Conservation (phyloP, 1,284 basidiomycete species). For the Blastosporella zonata region DNA sequence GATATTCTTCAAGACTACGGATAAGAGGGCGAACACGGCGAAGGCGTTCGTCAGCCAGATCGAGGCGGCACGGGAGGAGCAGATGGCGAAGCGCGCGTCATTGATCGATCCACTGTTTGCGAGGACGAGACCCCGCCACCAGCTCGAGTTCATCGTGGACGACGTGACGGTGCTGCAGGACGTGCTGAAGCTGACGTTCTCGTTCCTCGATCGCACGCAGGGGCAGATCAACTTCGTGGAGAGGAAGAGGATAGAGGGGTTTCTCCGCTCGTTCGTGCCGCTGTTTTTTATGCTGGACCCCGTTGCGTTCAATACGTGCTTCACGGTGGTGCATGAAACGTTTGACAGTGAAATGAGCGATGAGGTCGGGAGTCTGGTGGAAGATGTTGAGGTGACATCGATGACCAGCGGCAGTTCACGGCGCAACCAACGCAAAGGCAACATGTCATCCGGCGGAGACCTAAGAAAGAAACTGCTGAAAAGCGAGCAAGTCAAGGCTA, state of each 20-base stretch:
- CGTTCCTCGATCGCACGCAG: constrained; percentile 88
- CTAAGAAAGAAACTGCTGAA: constrained; percentile 73
- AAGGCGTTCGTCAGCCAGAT: constrained; percentile 90
- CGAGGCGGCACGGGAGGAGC: constrained; percentile 85
- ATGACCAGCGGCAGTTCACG: constrained; percentile 29
- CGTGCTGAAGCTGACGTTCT: constrained; percentile 83
- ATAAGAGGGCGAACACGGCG: constrained; percentile 87
- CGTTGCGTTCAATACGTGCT: constrained; percentile 67
- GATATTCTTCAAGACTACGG: constrained; percentile 85
- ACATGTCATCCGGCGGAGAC: constrained; percentile 50
- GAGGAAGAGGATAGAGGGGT: constrained; percentile 79
- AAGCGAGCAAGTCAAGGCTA: constrained; percentile 74
- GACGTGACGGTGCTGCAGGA: constrained; percentile 84
- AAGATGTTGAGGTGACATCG: constrained; percentile 50
- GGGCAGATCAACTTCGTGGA: constrained; percentile 72
- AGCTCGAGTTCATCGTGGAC: constrained; percentile 78
- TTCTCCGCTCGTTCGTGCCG: constrained; percentile 78
- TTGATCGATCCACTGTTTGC: constrained; percentile 76
- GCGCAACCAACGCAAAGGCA: constrained; percentile 36
- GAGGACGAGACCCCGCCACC: constrained; percentile 70
- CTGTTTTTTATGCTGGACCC: constrained; percentile 72
- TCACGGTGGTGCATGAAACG: constrained; percentile 46
- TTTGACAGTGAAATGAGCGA: constrained; percentile 55
- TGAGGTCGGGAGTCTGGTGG: constrained; percentile 41
- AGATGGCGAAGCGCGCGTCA: constrained; percentile 74